A percentile compares a stretch with the other conserved stretches of the same genome.
These are phyloP conservation scores for Pochonia chlamydosporia DNA, from an alignment of 2,329 filamentous ascomycete genomes.

Conservation along the genomic window DNA sequence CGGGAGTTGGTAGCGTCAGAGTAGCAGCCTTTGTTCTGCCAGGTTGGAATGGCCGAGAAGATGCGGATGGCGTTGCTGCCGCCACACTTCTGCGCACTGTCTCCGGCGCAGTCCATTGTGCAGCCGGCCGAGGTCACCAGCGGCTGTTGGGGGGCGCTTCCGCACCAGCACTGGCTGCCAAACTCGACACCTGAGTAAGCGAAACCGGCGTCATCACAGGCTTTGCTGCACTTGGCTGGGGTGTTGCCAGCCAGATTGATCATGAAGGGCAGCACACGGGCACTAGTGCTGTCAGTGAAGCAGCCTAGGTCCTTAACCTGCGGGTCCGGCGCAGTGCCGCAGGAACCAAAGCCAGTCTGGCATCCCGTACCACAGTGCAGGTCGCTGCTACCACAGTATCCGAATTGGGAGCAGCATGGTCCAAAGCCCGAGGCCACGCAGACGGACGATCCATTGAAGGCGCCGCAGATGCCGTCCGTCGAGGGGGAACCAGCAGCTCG, in stretches of 20 bases:
- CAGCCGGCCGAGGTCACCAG: conserved; percentile 38
- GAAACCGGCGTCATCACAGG: conserved; percentile 37
- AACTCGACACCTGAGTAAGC: conserved; percentile 45
- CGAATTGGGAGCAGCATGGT: not conserved
- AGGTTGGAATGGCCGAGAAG: not conserved
- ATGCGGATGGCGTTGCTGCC: conserved; percentile 15
- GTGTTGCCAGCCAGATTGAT: conserved; percentile 22
- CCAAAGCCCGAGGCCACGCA: not conserved
- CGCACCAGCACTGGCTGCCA: conserved; percentile 17
- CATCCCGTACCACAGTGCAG: not conserved
- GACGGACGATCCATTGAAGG: not conserved
- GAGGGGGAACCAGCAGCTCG: not conserved
- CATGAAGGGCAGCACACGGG: conserved; percentile 16
- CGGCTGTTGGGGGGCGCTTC: conserved; percentile 10
- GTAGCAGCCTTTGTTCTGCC: not conserved
- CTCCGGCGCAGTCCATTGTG: conserved; percentile 43
- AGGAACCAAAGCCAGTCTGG: conserved; percentile 13
- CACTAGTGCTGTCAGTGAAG: conserved; percentile 16
- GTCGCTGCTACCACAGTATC: not conserved
- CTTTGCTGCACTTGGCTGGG: conserved; percentile 38
- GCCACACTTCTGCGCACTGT: conserved; percentile 43
- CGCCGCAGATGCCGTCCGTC: not conserved
- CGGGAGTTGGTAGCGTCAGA: not conserved
- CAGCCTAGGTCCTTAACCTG: conserved; percentile 19
- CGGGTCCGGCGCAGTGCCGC: conserved; percentile 15